phyloP scores from a whole-genome alignment of 495 filamentous ascomycete species.

The Aspergillus sclerotioniger region DNA sequence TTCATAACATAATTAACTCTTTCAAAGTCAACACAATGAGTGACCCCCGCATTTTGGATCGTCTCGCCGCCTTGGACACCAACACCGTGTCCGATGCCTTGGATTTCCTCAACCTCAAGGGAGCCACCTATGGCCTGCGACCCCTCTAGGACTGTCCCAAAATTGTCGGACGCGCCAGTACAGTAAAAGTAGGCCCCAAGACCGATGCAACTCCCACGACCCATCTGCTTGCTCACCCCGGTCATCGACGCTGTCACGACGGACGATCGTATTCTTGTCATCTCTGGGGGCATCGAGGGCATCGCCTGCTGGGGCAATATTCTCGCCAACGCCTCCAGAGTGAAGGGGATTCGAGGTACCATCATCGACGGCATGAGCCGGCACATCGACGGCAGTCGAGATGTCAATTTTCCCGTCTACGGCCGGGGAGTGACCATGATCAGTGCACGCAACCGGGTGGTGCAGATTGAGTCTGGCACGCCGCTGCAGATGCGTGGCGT shows the following conservation, averaged over 20 bases:
- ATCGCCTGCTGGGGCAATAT: slow-evolving; percentile 27
- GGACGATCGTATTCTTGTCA: slow-evolving; percentile 22
- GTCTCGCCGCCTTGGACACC: slow-evolving; percentile 19
- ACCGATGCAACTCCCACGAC: slow-evolving; percentile 10
- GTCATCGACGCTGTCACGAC: slow-evolving; percentile 20
- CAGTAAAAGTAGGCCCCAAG: slow-evolving; percentile 19
- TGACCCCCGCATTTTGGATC: slow-evolving; percentile 10
- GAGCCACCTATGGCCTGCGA: slow-evolving; percentile 21
- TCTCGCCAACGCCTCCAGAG: slow-evolving; percentile 21
- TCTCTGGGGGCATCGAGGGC: slow-evolving; percentile 19
- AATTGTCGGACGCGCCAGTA: slow-evolving; percentile 25
- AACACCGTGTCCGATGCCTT: slow-evolving; percentile 25
- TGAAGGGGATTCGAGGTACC: slow-evolving; percentile 22
- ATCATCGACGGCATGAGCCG: slow-evolving; percentile 28
- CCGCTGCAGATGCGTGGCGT: slow-evolving; percentile 19
- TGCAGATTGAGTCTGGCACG: slow-evolving; percentile 17
- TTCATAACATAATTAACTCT: no score
- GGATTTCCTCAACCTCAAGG: slow-evolving; percentile 21
- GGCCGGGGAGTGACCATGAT: slow-evolving; percentile 24
- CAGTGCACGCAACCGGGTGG: slow-evolving; percentile 19
- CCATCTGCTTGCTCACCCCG: slow-evolving; percentile 19
- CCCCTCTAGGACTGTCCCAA: slow-evolving; percentile 26
- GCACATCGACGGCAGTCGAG: slow-evolving; percentile 21
- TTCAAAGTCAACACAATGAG: slow-evolving; percentile 14
- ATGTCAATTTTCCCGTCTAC: slow-evolving; percentile 20